These are phyloP conservation scores for Globisporangium cystogenes DNA, from an alignment of 352 stramenopile genomes.

Conservation along the genomic window DNA sequence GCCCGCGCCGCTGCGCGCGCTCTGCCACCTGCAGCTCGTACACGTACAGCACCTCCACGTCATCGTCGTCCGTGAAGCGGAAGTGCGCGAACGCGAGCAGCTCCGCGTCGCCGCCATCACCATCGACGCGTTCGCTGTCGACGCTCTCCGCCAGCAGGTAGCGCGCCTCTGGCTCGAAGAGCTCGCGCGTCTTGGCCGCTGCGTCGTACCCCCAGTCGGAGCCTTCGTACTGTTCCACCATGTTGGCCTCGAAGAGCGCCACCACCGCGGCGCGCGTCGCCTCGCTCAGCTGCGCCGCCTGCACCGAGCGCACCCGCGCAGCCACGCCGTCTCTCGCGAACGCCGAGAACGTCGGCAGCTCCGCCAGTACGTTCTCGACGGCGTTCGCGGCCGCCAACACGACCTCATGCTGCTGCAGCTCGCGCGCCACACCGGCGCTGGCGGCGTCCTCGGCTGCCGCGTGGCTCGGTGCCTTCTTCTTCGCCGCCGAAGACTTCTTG, in stretches of 20 bases:
- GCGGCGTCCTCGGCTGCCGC: no score
- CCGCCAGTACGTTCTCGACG: conserved; percentile 44
- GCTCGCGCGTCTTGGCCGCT: conserved; percentile 70
- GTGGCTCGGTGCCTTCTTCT: conserved; percentile 7
- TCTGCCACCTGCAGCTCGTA: conserved; percentile 91
- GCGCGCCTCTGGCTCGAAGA: conserved; percentile 81
- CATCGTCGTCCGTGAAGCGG: conserved; percentile 91
- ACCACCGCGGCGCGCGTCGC: conserved; percentile 34
- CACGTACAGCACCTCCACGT: conserved; percentile 88
- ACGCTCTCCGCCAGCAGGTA: conserved; percentile 64
- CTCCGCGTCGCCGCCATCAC: conserved; percentile 1
- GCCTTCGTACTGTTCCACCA: conserved; percentile 85
- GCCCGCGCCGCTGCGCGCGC: conserved; percentile 52
- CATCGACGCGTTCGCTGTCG: conserved; percentile 5
- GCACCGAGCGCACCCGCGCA: conserved; percentile 33
- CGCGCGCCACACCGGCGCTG: background rate
- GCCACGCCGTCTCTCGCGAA: conserved; percentile 49
- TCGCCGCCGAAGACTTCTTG: conserved; percentile 8
- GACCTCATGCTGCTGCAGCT: conserved; percentile 5
- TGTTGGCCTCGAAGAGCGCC: conserved; percentile 89
- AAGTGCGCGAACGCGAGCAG: conserved; percentile 89
- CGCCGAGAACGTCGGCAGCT: conserved; percentile 51
- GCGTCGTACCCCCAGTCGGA: conserved; percentile 91
- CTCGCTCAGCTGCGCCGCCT: conserved; percentile 29
- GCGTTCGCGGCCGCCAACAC: conserved; percentile 48